Evolutionary conservation across 306 rosid genomes (phyloP).

Genomic region (Vigna nakashimae): DNA sequence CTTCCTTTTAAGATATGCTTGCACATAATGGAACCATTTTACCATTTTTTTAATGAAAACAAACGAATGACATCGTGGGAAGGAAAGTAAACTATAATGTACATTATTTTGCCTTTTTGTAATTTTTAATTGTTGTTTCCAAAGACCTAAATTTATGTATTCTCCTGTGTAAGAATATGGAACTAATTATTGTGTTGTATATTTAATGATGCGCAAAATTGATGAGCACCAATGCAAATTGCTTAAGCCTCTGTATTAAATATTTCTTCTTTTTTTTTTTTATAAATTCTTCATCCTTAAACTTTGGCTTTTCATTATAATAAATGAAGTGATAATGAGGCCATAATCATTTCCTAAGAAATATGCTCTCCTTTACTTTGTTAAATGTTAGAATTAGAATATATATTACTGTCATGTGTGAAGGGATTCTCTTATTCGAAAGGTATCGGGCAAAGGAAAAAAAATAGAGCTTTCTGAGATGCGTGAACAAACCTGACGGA

Average conservation of each 20-base stretch:
- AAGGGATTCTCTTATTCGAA: constrained; percentile 45
- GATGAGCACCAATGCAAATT: constrained; percentile 41
- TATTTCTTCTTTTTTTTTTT: not conserved
- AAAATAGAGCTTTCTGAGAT: constrained; percentile 18
- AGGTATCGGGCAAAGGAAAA: constrained; percentile 31
- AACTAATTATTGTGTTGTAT: constrained; percentile 26
- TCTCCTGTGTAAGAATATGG: constrained; percentile 32
- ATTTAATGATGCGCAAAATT: constrained; percentile 35
- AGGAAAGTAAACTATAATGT: constrained; percentile 2
- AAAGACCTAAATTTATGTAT: not conserved
- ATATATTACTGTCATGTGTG: constrained; percentile 45
- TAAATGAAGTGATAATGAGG: constrained; percentile 41
- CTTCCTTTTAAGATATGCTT: constrained; percentile 36
- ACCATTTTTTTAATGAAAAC: constrained; percentile 39
- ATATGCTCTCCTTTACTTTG: constrained; percentile 44
- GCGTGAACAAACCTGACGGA: constrained; percentile 38
- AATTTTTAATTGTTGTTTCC: constrained; percentile 5
- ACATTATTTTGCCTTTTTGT: not conserved
- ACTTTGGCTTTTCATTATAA: constrained; percentile 62
- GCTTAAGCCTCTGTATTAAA: constrained; percentile 40
- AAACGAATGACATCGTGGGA: constrained; percentile 7
- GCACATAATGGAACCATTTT: constrained; percentile 47
- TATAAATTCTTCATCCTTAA: constrained; percentile 54
- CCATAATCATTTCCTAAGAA: constrained; percentile 51
- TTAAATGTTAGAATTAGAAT: constrained; percentile 45